Evolutionary conservation across 768 basidiomycete genomes (phyloP).

Genomic region (Phanerochaete carnosa): DNA sequence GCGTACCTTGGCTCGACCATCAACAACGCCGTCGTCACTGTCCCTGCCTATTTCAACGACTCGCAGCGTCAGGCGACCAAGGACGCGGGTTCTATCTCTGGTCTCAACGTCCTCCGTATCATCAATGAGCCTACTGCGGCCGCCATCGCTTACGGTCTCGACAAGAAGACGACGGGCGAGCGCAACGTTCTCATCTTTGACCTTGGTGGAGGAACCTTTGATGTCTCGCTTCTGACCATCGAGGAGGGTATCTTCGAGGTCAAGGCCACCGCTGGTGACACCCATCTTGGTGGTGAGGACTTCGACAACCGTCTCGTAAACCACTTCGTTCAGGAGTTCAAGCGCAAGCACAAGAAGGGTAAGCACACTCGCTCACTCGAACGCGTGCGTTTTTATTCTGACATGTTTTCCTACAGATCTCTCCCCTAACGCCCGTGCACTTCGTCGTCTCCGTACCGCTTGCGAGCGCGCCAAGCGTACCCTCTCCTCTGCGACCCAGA

Average conservation of each 20-base stretch:
- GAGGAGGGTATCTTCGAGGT: constrained; percentile 99
- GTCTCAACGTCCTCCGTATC: constrained; percentile 94
- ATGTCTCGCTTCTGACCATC: constrained; percentile 94
- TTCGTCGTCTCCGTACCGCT: constrained; percentile 95
- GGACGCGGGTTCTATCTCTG: constrained; percentile 93
- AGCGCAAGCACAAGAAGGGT: constrained; percentile 97
- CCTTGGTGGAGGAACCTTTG: constrained; percentile 97
- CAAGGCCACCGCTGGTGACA: constrained; percentile 97
- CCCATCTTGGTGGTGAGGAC: constrained; percentile 97
- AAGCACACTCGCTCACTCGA: constrained; percentile 16
- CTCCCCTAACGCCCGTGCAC: constrained; percentile 88
- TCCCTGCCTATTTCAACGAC: constrained; percentile 99
- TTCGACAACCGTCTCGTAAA: constrained; percentile 98
- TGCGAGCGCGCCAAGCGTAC: constrained; percentile 99
- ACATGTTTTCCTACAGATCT: constrained; percentile 49
- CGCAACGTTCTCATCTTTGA: constrained; percentile 98
- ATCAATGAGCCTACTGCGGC: constrained; percentile 99
- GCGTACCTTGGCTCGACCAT: constrained; percentile 86
- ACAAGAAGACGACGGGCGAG: constrained; percentile 88
- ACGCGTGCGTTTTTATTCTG: constrained; percentile 10
- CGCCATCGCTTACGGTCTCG: constrained; percentile 97
- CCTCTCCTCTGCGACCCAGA: constrained; percentile 94
- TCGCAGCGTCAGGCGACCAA: constrained; percentile 98
- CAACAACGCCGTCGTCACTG: constrained; percentile 91
- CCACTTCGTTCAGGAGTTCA: constrained; percentile 96